Conservation (phyloP, 1,284 basidiomycete species). For the Somion occarium region DNA sequence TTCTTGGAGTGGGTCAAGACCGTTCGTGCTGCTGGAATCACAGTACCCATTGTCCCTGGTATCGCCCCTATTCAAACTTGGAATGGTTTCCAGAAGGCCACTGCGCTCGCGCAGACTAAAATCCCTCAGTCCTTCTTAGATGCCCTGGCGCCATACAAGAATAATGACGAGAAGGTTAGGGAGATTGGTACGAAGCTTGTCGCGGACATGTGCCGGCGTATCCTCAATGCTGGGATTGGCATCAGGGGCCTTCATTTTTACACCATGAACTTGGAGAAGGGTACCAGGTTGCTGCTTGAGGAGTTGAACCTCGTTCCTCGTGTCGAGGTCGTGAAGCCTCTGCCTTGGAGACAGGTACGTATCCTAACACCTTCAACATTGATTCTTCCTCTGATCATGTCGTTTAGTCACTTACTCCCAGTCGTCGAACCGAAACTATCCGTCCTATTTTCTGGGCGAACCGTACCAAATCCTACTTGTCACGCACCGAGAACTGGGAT, state of each 20-base stretch:
- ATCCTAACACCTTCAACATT: neutral
- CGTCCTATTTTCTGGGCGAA: conserved; percentile 97
- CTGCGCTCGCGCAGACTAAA: conserved; percentile 78
- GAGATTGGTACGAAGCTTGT: conserved; percentile 86
- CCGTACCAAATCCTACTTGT: conserved; percentile 85
- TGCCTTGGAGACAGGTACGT: conserved; percentile 86
- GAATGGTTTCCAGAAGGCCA: conserved; percentile 94
- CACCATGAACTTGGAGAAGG: conserved; percentile 98
- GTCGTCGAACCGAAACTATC: conserved; percentile 82
- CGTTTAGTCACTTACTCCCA: conserved; percentile 79
- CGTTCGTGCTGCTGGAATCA: conserved; percentile 84
- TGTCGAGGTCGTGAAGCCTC: conserved; percentile 82
- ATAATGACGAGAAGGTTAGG: conserved; percentile 86
- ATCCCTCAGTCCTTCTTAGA: conserved; percentile 84
- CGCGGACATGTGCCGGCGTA: conserved; percentile 82
- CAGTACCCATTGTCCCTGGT: conserved; percentile 91
- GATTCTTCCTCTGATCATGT: conserved; percentile 10
- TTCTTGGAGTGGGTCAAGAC: conserved; percentile 85
- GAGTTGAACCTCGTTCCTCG: conserved; percentile 83
- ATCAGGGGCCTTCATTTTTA: conserved; percentile 93
- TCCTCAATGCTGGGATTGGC: conserved; percentile 74
- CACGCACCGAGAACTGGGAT: conserved; percentile 96
- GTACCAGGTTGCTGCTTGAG: conserved; percentile 88
- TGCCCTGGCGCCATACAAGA: conserved; percentile 85
- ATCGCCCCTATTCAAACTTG: conserved; percentile 98